Conservation (phyloP, 345 rosid genomes). For the Microcos paniculata region DNA sequence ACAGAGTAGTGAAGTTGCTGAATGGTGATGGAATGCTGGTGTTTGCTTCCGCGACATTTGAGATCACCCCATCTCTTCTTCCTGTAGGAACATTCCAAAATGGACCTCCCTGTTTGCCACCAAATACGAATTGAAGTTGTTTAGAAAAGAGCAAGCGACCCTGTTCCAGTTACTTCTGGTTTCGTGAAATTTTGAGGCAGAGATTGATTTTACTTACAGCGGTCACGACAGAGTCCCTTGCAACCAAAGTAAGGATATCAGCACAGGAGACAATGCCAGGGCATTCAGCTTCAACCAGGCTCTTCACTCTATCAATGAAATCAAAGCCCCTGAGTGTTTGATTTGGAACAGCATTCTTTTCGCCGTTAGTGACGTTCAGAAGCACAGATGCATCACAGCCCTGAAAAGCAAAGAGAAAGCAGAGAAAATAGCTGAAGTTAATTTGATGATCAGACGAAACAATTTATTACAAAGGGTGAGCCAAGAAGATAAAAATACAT, state of each 20-base stretch:
- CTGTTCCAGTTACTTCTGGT: neutral
- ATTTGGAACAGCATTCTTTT: slow-evolving; percentile 65
- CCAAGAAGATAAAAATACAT: too few relatives aligned
- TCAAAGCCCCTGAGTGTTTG: slow-evolving; percentile 63
- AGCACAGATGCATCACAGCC: slow-evolving; percentile 93
- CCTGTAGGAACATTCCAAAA: slow-evolving; percentile 88
- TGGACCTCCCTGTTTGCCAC: slow-evolving; percentile 66
- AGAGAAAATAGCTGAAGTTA: neutral
- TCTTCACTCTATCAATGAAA: slow-evolving; percentile 71
- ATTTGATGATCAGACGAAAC: too few relatives aligned
- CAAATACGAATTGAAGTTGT: neutral
- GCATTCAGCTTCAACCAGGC: slow-evolving; percentile 61
- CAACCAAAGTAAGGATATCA: slow-evolving; percentile 57
- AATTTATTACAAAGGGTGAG: too few relatives aligned
- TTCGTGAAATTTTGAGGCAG: neutral
- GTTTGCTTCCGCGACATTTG: slow-evolving; percentile 56
- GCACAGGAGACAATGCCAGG: slow-evolving; percentile 85
- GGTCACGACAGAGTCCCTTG: slow-evolving; percentile 72
- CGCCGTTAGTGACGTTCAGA: slow-evolving; percentile 67
- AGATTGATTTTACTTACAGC: slow-evolving; percentile 39
- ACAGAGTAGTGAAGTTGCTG: slow-evolving; percentile 58
- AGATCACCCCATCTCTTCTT: slow-evolving; percentile 68
- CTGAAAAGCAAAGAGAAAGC: slow-evolving; percentile 24
- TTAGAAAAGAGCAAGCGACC: neutral
- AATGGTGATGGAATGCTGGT: slow-evolving; percentile 60